Base-by-base conservation (phyloP, 768 basidiomycete genomes). In the Rickenella mellea region DNA sequence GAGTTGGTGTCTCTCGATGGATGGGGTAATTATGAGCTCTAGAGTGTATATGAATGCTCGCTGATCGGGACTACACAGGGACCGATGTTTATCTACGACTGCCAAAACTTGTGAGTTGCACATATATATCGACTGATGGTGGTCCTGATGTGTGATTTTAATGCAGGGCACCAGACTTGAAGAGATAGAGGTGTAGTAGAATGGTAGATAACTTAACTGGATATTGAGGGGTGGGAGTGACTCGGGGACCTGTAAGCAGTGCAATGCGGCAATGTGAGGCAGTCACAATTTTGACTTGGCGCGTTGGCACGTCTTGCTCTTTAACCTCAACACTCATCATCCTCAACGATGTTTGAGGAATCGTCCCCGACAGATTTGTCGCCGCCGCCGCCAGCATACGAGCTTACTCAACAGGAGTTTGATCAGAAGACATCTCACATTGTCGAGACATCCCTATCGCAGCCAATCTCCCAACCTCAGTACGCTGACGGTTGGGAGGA, bases 1-100 rank as follows among this genome's bases (percentile, higher is more conserved):
- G 81, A 87, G 45, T 60, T 91, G n/a, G 76, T 89, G 6, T 82
- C 84, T 7, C 53, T 89, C 55, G 83, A 91, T 52, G 86, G 85
- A 44, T 88, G 83, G 78, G 87, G 88, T 85, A 57, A n/a, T 40
- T 32, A 8, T 9, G 9, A 19, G 21, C 35, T 20, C 40, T 27
- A 20, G 28, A 6, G 22, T 11, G 11, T 7, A 24, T 26, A 42
- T 21, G 19, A 19, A 21, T 24, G 6, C 5, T 49, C 41, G 52
- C 25, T 26, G 28, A 39, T 42, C 27, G 41, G 5, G 19, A 26
- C 49, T n/a, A 8, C 22, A 10, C 45, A 87, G 86, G 87, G 30
- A 88, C 85, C 1, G 88, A 91, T 56, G 84, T 81, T 15, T 91
- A 84, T 59, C 51, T 91, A 41, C 73, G 83, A 26, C 67, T 91